These are phyloP conservation scores for Phycomyces blakesleeanus DNA, from an alignment of 192 early-diverging fungal species.

Conservation along the genomic window DNA sequence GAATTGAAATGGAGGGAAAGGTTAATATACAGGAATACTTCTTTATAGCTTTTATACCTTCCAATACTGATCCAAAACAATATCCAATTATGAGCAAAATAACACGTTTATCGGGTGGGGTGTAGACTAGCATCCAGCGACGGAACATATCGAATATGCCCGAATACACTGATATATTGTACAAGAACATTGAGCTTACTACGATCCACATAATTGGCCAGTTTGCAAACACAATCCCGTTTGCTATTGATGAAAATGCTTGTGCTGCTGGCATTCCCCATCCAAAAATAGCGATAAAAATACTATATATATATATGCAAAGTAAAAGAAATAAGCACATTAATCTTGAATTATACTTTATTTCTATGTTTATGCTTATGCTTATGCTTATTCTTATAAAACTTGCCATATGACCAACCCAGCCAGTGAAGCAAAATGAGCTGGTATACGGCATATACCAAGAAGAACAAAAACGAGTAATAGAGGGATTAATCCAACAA, in stretches of 20 bases:
- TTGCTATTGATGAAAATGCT: conserved; percentile 26
- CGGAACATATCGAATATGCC: conserved; percentile 39
- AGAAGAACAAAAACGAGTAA: conserved; percentile 28
- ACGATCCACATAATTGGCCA: conserved; percentile 47
- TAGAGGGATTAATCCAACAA: conserved; percentile 37
- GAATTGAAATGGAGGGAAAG: too few relatives aligned
- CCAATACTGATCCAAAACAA: conserved; percentile 22
- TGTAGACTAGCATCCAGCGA: conserved; percentile 35
- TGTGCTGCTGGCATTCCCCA: conserved; percentile 40
- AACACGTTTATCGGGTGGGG: conserved; percentile 33
- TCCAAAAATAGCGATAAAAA: conserved; percentile 38
- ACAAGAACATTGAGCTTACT: conserved; percentile 34
- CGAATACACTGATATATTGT: conserved; percentile 26
- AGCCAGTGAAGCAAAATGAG: conserved; percentile 22
- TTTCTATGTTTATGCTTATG: not conserved
- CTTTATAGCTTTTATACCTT: conserved; percentile 1
- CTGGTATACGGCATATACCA: conserved; percentile 27
- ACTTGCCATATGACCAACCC: conserved; percentile 33
- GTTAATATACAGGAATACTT: too few relatives aligned
- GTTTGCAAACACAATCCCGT: conserved; percentile 33
- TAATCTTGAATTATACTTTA: not conserved
- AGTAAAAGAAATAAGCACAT: too few relatives aligned
- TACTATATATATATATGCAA: conserved; percentile 7
- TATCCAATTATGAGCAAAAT: conserved; percentile 32
- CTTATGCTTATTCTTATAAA: not conserved